Base-by-base conservation (phyloP, 1,284 basidiomycete genomes). In the Pholiota adiposa region DNA sequence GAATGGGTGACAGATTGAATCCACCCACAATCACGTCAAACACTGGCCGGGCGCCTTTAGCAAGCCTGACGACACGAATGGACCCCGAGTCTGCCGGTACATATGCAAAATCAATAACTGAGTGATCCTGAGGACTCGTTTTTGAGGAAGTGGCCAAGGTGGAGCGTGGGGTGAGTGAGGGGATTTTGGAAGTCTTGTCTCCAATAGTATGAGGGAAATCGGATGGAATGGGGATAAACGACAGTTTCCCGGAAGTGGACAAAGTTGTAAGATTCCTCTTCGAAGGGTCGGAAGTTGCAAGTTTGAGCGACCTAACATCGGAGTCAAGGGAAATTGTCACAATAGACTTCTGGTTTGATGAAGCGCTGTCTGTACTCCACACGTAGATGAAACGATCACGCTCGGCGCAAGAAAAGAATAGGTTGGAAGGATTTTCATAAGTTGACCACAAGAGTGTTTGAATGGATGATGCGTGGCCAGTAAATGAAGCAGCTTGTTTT, bases 341-440 rank as follows among this genome's bases (percentile, higher is more conserved):
- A n/a, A 83, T 70, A 56, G 85, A 81, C 72, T 76, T 86, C 62
- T 85, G 84, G 72, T 85, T 77, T 49, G 73, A 62, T 58, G 77
- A 75, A 55, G 75, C 66, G 54, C 67, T 75, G 60, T 71, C 75
- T 27, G 77, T 74, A 61, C 83, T 65, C 91, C 90, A 87, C 51
- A 88, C 67, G 67, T 86, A 89, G n/a, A 93, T 77, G 46, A 90
- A 86, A 19, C 92, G 84, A 73, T 94, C 92, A 29, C 82, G 83
- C 67, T 91, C 86, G 4, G 92, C 91, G 19, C 84, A 81, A 4
- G 91, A 90, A 43, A 90, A 75, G 72, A 94, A 92, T 27, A 77
- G 79, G 27, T 73, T 76, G 9, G 75, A 61, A 59, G 74, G 70
- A 34, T 63, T 66, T 59, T 75, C 68, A n/a, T 77, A 75, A 18